phyloP scores from a whole-genome alignment of 108 stramenopile species.

The Cyclostephanos invisitatus region DNA sequence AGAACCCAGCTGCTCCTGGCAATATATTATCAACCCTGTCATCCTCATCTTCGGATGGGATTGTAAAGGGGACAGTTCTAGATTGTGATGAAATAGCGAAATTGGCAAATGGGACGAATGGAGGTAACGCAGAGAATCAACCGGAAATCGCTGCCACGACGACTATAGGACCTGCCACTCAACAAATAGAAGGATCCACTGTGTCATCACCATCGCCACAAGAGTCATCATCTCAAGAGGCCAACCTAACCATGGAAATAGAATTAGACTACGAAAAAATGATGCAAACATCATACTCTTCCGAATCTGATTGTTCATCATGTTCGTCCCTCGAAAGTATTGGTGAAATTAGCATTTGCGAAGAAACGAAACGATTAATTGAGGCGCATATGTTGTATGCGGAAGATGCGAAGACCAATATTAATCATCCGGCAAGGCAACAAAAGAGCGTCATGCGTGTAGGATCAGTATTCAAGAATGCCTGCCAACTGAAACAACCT shows the following conservation, averaged over 20 bases:
- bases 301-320: neutral
- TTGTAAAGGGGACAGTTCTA: neutral
- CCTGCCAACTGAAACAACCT: neutral
- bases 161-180: neutral
- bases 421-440: slow-evolving; percentile 10
- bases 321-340: neutral
- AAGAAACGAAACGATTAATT: slow-evolving; percentile 4
- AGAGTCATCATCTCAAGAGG: neutral
- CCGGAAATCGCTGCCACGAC: neutral
- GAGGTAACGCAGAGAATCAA: neutral
- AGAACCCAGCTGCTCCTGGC: neutral
- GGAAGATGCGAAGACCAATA: slow-evolving; percentile 12
- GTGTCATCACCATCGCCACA: neutral
- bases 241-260: neutral
- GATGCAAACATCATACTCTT: neutral
- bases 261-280: neutral
- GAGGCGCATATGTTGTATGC: slow-evolving; percentile 2
- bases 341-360: slow-evolving; percentile 9
- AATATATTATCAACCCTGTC: neutral
- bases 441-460: slow-evolving; percentile 14
- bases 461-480: neutral
- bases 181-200: neutral
- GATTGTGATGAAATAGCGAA: neutral
- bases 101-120: neutral
- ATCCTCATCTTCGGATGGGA: neutral